These are phyloP conservation scores for Dioscorea cayenensis DNA, from an alignment of 116 monocot genomes.

Conservation along the genomic window DNA sequence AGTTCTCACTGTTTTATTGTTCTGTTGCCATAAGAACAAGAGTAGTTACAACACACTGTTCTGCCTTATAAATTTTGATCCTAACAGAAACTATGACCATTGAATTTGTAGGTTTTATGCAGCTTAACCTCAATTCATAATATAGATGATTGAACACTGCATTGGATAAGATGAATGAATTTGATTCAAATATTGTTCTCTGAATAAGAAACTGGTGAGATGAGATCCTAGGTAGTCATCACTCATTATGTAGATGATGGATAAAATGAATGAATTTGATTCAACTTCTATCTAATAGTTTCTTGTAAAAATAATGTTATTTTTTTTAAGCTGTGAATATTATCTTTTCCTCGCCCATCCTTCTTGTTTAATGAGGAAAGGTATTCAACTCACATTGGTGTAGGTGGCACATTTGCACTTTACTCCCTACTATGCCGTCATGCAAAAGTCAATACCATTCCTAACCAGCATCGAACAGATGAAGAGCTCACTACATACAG, in stretches of 20 bases:
- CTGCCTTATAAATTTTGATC: no score
- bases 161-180: not conserved
- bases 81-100: no score
- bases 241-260: no score
- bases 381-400: not conserved
- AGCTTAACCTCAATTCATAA: no score
- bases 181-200: not conserved
- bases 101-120: no score
- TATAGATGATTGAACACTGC: no score
- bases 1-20: no score
- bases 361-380: not conserved
- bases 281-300: not conserved
- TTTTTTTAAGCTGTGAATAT: not conserved
- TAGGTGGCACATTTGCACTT: slow-evolving; percentile 83
- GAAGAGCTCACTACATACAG: slow-evolving; percentile 76
- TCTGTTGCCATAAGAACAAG: no score
- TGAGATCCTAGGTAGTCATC: no score
- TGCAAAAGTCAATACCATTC: slow-evolving; percentile 71
- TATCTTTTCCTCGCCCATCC: not conserved
- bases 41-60: no score
- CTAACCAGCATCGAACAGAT: slow-evolving; percentile 79
- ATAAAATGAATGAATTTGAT: not conserved
- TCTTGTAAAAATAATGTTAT: not conserved
- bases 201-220: no score
- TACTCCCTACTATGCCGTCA: slow-evolving; percentile 83